A percentile compares a stretch with the other conserved stretches of the same genome.
phyloP scores from a whole-genome alignment of 768 basidiomycete species.

The Cystobasidium onofrii region DNA sequence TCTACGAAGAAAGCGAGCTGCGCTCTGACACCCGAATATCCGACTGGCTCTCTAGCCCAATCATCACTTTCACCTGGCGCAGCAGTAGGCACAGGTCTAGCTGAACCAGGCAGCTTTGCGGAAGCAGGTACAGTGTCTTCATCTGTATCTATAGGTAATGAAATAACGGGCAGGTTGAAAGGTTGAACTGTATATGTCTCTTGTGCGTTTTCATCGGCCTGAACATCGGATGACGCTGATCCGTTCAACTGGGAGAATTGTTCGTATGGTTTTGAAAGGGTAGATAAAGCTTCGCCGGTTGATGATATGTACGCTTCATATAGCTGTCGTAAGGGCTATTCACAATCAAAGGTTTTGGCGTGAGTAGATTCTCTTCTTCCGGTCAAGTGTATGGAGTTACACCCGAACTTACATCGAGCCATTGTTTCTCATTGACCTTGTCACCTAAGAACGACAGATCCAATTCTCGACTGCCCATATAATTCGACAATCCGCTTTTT shows the following conservation, averaged over 20 bases:
- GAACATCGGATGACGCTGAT: neutral
- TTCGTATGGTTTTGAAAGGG: constrained; percentile 3
- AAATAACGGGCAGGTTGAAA: constrained; percentile 20
- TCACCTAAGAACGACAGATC: constrained; percentile 17
- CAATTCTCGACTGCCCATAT: neutral
- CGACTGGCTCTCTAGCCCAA: constrained; percentile 15
- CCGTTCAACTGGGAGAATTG: neutral
- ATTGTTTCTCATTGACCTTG: neutral
- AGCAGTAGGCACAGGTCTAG: neutral
- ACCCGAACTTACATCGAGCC: constrained; percentile 28
- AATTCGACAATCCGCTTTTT: neutral
- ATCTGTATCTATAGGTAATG: constrained; percentile 23
- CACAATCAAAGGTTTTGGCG: too few relatives aligned
- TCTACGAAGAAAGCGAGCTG: constrained; percentile 14
- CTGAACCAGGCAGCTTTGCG: neutral
- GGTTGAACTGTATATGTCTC: constrained; percentile 1
- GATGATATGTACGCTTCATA: neutral
- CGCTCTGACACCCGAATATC: constrained; percentile 18
- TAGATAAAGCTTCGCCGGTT: neutral
- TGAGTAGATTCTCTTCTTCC: neutral
- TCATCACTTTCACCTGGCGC: constrained; percentile 3
- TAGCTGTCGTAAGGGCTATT: constrained; percentile 12
- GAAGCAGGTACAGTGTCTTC: neutral
- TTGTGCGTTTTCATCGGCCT: neutral
- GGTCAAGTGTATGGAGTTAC: too few relatives aligned